A percentile compares a stretch with the other conserved stretches of the same genome.
Evolutionary conservation across 768 basidiomycete species (phyloP).

Genomic region (Boletellus sp.): DNA sequence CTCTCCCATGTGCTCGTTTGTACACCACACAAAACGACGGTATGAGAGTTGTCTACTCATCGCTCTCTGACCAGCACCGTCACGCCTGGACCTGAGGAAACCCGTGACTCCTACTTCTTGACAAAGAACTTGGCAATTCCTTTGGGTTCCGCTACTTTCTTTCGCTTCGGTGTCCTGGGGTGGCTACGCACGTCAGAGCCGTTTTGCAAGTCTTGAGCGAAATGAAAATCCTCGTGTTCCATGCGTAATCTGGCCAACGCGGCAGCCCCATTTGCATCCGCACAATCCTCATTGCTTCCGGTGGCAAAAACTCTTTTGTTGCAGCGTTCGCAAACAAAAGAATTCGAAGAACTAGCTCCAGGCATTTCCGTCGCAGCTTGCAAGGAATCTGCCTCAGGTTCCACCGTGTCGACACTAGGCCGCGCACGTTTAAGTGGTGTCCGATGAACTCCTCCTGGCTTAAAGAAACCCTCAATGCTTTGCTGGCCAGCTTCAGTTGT

Average conservation of each 20-base stretch:
- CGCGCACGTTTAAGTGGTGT: conserved; percentile 38
- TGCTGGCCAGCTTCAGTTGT: conserved; percentile 73
- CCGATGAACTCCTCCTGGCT: conserved; percentile 25
- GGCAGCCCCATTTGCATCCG: conserved; percentile 26
- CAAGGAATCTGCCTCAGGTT: not conserved
- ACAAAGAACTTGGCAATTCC: conserved; percentile 50
- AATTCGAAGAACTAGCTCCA: conserved; percentile 18
- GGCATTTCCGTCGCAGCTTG: not conserved
- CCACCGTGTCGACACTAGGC: conserved; percentile 23
- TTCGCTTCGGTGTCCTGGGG: conserved; percentile 26
- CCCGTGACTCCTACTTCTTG: conserved; percentile 24
- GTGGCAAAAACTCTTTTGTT: conserved; percentile 41
- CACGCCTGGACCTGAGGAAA: no score
- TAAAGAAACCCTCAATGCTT: conserved; percentile 86
- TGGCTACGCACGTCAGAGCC: conserved; percentile 24
- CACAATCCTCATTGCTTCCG: conserved; percentile 13
- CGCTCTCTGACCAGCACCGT: no score
- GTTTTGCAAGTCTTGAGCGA: conserved; percentile 72
- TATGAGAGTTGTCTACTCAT: no score
- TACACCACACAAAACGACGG: no score
- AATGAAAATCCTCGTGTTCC: conserved; percentile 90
- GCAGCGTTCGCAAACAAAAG: conserved; percentile 60
- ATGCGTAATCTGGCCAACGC: conserved; percentile 43
- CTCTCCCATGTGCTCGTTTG: not conserved
- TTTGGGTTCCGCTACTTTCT: conserved; percentile 27